Conservation (phyloP, 495 filamentous ascomycete genomes). For the Aspergillus steynii region DNA sequence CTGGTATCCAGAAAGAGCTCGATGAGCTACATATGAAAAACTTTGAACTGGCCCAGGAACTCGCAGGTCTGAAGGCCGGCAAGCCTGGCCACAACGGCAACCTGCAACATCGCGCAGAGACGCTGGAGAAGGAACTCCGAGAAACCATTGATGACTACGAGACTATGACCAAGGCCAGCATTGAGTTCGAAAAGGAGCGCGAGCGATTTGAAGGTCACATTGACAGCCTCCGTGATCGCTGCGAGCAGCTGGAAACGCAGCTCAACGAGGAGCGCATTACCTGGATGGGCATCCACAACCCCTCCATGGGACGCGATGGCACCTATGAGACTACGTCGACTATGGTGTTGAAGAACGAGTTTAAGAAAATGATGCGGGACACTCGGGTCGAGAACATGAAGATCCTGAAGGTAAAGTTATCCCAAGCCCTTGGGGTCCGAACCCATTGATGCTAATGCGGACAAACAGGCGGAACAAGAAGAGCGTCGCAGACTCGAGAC, state of each 20-base stretch:
- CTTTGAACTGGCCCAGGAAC: constrained; percentile 57
- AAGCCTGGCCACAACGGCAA: constrained; percentile 40
- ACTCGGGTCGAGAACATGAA: constrained; percentile 70
- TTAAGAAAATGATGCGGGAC: constrained; percentile 90
- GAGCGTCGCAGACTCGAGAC: constrained; percentile 67
- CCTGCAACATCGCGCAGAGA: constrained; percentile 57
- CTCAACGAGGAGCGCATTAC: constrained; percentile 71
- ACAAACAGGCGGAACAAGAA: constrained; percentile 66
- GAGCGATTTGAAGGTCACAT: constrained; percentile 73
- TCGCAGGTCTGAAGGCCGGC: constrained; percentile 52
- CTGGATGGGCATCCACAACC: constrained; percentile 65
- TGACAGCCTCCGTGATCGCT: constrained; percentile 68
- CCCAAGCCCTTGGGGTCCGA: constrained; percentile 7
- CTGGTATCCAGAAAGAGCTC: constrained; percentile 66
- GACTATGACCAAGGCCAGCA: constrained; percentile 78
- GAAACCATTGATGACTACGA: constrained; percentile 86
- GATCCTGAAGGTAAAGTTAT: constrained; percentile 61
- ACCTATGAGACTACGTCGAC: constrained; percentile 64
- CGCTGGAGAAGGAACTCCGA: constrained; percentile 74
- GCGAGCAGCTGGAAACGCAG: constrained; percentile 65
- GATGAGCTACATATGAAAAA: constrained; percentile 63
- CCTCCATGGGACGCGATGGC: constrained; percentile 48
- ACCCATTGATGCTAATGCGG: constrained; percentile 18
- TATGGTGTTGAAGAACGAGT: constrained; percentile 75
- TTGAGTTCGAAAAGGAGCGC: constrained; percentile 85